Evolutionary conservation across 2,329 filamentous ascomycete species (phyloP), one percentile per base, ranked within the genome.

Genomic region (Fusarium mundagurra): DNA sequence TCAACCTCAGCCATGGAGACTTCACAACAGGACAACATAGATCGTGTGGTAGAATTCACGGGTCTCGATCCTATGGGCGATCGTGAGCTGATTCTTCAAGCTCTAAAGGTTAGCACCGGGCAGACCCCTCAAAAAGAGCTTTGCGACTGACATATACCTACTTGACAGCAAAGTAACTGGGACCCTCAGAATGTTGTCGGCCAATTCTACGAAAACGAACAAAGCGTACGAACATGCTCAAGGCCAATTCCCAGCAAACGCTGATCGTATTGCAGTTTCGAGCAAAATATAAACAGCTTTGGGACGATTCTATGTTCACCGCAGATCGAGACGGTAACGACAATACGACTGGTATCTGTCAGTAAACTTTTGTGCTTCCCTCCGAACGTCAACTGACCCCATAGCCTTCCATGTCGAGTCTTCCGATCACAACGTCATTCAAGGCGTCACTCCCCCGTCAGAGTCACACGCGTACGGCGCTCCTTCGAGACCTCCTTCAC

Each of bases 401-500:
- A 18, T 74, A 87, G 88, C 88, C 22, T 91, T 91, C 77, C 86
- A 87, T 72, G 86, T 91, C 68, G 88, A 91, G 69, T 84, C 86
- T 13, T 82, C 87, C 48, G 86, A 87, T 64, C 81, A 80, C 67
- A 78, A 78, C 41, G 77, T 86, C 41, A 84, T 87, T 38, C 83
- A 86, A 48, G 85, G 85, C 27, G 80, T 84, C 17, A 82, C 85
- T 12, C 83, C 85, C 39, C 82, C 82, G 5, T 78, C 80, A 18
- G 83, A 84, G 43, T 80, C 81, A 51, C 85, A 86, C 65, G 83
- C 82, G 41, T 81, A 82, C 14, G 83, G 83, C 34, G 86, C 88
- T 10, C 88, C 89, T 0, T 91, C 90, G 24, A 85, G 90, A 64
- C 90, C 90, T n/a, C 90, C 90, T 4, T 92, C 90, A 29, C 84